These are phyloP conservation scores for Dacryopinax primogenitus DNA, from an alignment of 768 basidiomycete genomes.

Conservation along the genomic window DNA sequence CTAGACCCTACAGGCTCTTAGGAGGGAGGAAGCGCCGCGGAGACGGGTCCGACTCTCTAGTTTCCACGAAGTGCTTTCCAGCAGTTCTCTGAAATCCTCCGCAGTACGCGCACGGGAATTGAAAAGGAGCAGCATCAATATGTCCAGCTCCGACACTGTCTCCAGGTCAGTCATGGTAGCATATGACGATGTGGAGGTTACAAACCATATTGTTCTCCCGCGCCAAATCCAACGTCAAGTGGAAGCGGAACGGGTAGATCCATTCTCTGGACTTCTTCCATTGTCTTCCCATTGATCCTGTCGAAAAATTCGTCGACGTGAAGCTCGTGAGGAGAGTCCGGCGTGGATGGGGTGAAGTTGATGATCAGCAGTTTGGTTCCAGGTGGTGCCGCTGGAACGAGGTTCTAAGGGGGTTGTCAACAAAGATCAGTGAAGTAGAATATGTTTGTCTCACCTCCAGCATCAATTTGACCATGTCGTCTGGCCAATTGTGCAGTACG, in stretches of 20 bases:
- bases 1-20: neutral
- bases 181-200: neutral
- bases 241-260: neutral
- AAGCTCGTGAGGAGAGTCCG: neutral
- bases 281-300: neutral
- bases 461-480: conserved; percentile 3
- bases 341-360: neutral
- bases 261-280: neutral
- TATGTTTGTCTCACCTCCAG: neutral
- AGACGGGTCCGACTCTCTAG: neutral
- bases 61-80: neutral
- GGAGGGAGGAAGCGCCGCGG: neutral
- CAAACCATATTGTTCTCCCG: neutral
- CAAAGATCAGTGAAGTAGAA: neutral
- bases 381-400: neutral
- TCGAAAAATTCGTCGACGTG: neutral
- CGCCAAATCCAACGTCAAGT: neutral
- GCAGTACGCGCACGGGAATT: neutral
- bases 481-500: neutral
- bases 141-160: neutral
- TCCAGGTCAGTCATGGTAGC: neutral
- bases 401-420: neutral
- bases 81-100: neutral
- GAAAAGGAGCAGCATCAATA: neutral
- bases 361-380: conserved; percentile 1